Evolutionary conservation across 768 basidiomycete genomes (phyloP).

Genomic region (Tubosaeta sp.): DNA sequence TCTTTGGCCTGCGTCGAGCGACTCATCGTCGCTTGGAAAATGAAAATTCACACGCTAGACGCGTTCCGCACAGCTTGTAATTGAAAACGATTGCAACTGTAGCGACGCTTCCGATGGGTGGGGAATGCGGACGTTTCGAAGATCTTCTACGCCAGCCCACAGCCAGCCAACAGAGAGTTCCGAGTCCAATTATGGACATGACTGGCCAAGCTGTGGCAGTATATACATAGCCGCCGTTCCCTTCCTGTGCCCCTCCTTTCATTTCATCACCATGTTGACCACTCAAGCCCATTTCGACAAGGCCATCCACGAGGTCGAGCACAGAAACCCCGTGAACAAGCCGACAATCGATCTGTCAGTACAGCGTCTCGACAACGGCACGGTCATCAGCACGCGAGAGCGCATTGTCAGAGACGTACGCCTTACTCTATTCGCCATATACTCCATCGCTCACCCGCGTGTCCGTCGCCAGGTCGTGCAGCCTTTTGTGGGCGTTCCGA

Average conservation of each 20-base stretch:
- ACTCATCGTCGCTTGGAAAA: constrained; percentile 20
- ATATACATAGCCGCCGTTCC: not conserved
- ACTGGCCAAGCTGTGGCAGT: constrained; percentile 4
- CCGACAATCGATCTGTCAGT: constrained; percentile 18
- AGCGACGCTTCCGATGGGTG: constrained; percentile 3
- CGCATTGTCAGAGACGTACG: constrained; percentile 26
- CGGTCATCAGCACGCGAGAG: constrained; percentile 22
- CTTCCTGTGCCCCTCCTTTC: constrained; percentile 8
- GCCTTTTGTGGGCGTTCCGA: constrained; percentile 59
- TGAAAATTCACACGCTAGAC: no score
- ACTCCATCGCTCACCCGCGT: not conserved
- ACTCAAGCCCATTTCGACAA: constrained; percentile 24
- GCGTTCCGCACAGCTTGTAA: no score
- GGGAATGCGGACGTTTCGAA: not conserved
- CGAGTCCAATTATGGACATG: constrained; percentile 16
- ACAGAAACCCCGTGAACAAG: constrained; percentile 21
- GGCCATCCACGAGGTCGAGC: constrained; percentile 27
- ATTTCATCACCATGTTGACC: constrained; percentile 19
- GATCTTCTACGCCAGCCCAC: not conserved
- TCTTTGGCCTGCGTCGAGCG: constrained; percentile 68
- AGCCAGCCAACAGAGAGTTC: no score
- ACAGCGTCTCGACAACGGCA: constrained; percentile 24
- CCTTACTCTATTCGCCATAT: not conserved
- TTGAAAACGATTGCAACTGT: no score
- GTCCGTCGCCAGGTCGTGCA: constrained; percentile 52